Conservation (phyloP, 1,284 basidiomycete species). For the Sanghuangporus baumii region DNA sequence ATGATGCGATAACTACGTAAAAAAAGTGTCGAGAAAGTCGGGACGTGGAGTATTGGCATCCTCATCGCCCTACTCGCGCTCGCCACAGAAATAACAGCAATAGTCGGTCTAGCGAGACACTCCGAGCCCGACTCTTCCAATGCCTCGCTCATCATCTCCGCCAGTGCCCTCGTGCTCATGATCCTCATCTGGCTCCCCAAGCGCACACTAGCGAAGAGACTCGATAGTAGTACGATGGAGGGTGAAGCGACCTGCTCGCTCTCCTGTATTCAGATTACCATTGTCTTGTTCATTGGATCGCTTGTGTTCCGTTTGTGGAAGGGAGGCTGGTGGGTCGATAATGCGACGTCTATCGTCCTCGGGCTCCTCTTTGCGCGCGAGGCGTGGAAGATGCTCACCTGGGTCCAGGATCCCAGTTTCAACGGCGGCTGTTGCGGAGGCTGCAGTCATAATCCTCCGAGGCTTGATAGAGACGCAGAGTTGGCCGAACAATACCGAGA, state of each 20-base stretch:
- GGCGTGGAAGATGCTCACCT: conserved; percentile 35
- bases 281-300: conserved; percentile 32
- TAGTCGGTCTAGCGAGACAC: conserved; percentile 30
- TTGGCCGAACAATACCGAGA: conserved; percentile 24
- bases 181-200: conserved; percentile 39
- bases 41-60: conserved; percentile 31
- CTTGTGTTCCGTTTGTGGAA: conserved; percentile 33
- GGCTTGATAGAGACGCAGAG: conserved; percentile 12
- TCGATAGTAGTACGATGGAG: conserved; percentile 34
- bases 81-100: conserved; percentile 31
- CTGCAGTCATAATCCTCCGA: conserved; percentile 6
- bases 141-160: conserved; percentile 37
- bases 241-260: conserved; percentile 18
- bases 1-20: too few species aligned
- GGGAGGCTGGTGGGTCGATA: conserved; percentile 44
- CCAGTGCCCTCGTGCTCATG: conserved; percentile 34
- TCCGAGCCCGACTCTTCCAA: conserved; percentile 34
- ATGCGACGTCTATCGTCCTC: conserved; percentile 35
- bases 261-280: conserved; percentile 31
- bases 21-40: conserved; percentile 35
- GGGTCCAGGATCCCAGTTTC: conserved; percentile 32
- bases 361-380: conserved; percentile 39
- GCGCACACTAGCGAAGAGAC: conserved; percentile 36
- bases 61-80: conserved; percentile 34
- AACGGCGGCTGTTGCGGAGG: conserved; percentile 35